A percentile compares a stretch with the other conserved stretches of the same genome.
phyloP scores from a whole-genome alignment of 192 early-diverging fungal species.

The Borealophlyctis nickersoniae region DNA sequence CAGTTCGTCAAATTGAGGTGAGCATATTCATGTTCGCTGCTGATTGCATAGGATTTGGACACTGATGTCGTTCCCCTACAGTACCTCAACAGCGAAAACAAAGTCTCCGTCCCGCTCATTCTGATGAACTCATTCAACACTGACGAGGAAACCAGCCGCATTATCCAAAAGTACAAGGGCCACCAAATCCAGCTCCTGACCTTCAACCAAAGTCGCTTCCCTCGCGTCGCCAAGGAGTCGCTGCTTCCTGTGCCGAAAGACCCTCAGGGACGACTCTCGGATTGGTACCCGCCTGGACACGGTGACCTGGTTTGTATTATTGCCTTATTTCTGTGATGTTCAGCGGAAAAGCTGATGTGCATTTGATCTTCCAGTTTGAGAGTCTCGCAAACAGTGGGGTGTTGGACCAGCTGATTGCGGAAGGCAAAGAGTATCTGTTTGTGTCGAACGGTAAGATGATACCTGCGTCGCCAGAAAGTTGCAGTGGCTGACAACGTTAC shows the following conservation, averaged over 20 bases:
- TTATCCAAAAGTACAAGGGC: slow-evolving; percentile 95
- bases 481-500: too few relatives aligned
- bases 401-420: slow-evolving; percentile 85
- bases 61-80: slow-evolving; percentile 24
- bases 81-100: slow-evolving; percentile 86
- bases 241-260: slow-evolving; percentile 76
- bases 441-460: slow-evolving; percentile 98
- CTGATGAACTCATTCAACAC: slow-evolving; percentile 99
- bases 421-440: slow-evolving; percentile 98
- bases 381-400: slow-evolving; percentile 87
- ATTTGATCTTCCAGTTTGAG: slow-evolving; percentile 82
- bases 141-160: slow-evolving; percentile 92
- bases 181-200: slow-evolving; percentile 93
- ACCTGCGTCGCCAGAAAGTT: too few relatives aligned
- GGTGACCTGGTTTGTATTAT: slow-evolving; percentile 71
- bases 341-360: too few relatives aligned
- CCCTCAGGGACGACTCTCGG: slow-evolving; percentile 61
- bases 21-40: slow-evolving; percentile 24
- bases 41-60: background rate
- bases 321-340: too few relatives aligned
- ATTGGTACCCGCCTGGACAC: slow-evolving; percentile 54
- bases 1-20: slow-evolving; percentile 96
- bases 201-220: slow-evolving; percentile 96
- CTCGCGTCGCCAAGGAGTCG: slow-evolving; percentile 90
- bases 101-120: slow-evolving; percentile 92